Evolutionary conservation across 352 stramenopile genomes (phyloP).

Genomic region (Globisporangium parvum): DNA sequence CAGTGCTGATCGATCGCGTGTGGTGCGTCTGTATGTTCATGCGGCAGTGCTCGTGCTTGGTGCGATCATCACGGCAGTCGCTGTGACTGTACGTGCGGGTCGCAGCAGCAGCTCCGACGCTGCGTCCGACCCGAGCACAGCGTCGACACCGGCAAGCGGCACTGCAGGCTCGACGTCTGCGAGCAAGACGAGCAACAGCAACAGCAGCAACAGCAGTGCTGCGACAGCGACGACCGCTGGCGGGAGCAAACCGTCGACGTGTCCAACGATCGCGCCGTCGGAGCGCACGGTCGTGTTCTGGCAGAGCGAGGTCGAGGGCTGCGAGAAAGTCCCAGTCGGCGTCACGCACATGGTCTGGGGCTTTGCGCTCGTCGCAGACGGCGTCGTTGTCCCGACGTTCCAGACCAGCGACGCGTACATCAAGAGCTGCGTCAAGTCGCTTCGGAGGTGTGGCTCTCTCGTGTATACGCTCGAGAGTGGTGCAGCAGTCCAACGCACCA

Average conservation of each 20-base stretch:
- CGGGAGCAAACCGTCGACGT: constrained; percentile 12
- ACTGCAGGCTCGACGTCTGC: not conserved
- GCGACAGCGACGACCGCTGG: not conserved
- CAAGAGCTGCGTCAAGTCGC: constrained; percentile 41
- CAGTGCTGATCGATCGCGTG: not conserved
- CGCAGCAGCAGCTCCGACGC: constrained; percentile 12
- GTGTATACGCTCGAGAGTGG: not conserved
- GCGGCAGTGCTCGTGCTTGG: constrained; percentile 24
- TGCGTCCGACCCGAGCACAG: not conserved
- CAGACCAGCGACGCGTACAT: constrained; percentile 55
- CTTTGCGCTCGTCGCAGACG: constrained; percentile 61
- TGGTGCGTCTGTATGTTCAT: not conserved
- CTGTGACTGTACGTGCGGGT: constrained; percentile 24
- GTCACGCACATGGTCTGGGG: constrained; percentile 74
- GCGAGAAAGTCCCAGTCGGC: constrained; percentile 52
- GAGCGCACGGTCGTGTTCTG: constrained; percentile 73
- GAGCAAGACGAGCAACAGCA: constrained; percentile 8
- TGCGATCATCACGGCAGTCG: constrained; percentile 31
- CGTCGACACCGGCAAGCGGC: not conserved
- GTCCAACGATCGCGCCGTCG: constrained; percentile 25
- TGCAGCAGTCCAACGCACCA: not conserved
- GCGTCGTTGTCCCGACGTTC: constrained; percentile 43
- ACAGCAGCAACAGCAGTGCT: constrained; percentile 6
- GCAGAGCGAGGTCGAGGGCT: constrained; percentile 71
- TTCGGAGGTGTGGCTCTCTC: constrained; percentile 32